Base-by-base conservation (phyloP, 306 rosid species). In the Alnus glutinosa region DNA sequence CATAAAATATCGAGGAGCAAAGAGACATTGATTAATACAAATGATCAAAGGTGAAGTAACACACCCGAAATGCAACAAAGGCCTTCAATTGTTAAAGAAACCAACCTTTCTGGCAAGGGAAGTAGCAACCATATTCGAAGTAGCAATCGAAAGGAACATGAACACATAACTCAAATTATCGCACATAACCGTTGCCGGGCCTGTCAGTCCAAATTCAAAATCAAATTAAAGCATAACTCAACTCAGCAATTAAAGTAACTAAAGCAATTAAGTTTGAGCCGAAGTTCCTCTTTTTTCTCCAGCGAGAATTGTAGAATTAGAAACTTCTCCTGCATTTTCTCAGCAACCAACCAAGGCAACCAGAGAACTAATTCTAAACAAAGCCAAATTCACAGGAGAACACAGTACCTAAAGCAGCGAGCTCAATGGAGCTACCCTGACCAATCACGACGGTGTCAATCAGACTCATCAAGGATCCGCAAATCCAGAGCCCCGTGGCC, bases 121-220 rank as follows among this genome's bases (percentile, higher is more conserved):
- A 47, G 97, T 91, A 57, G 98, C 97, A 69, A 94, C 95, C 97
- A 94, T 91, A 82, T 94, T 94, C 5, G 98, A 94, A 79, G 98
- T 94, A 7, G 98, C 94, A 75, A 92, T 76, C 0, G 97, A 89
- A 59, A 94, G 97, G 80, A 94, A 94, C 98, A 94, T 94, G 89
- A 94, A 94, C 68, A 71, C 75, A 16, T 88, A 92, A 83, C 95
- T 87, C 83, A 85, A 78, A 80, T 88, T 81, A 79, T 94, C 98
- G 71, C 98, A 94, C 46, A 94, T 74, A 78, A 94, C 95, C 1
- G 98, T 94, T 50, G 80, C 97, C 18, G 98, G 97, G 47, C 97
- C 98, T 94, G 88, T 73, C 18, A 78, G 77, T 3, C 14, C 19
- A 67, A 79, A 75, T 73, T 74, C 23, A 78, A 30, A 72, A 30